phyloP scores from a whole-genome alignment of 73 alveolate species.

The Uronychia binucleata region DNA sequence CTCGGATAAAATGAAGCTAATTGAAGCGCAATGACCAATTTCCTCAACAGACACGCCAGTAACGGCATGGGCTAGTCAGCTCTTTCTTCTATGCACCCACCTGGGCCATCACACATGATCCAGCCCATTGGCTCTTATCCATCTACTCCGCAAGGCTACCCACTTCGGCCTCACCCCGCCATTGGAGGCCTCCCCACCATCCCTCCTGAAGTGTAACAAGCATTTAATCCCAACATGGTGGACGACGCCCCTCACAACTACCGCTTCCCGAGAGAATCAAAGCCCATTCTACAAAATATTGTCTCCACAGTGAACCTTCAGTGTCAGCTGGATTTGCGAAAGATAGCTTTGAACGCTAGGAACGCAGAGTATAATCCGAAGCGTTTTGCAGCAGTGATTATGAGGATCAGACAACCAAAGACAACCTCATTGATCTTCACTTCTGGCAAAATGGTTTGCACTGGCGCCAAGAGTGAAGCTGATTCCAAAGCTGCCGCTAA shows the following conservation, averaged over 20 bases:
- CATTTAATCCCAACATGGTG: background rate
- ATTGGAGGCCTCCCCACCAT: background rate
- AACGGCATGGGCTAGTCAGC: background rate
- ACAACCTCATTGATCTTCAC: conserved; percentile 97
- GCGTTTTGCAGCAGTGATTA: conserved; percentile 98
- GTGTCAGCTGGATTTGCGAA: conserved; percentile 82
- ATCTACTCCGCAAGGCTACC: background rate
- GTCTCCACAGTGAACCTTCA: conserved; percentile 93
- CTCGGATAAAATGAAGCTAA: background rate
- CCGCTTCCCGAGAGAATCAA: background rate
- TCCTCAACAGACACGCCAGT: background rate
- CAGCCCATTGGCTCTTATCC: background rate
- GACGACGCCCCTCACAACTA: background rate
- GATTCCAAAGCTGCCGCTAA: conserved; percentile 90
- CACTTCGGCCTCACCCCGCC: background rate
- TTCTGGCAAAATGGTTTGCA: conserved; percentile 98
- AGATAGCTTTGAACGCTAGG: conserved; percentile 87
- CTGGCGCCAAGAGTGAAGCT: conserved; percentile 98
- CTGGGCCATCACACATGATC: background rate
- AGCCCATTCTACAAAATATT: conserved; percentile 81
- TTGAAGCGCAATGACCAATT: background rate
- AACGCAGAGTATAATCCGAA: conserved; percentile 98
- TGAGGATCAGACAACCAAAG: conserved; percentile 97
- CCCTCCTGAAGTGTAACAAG: background rate
- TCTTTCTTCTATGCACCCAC: background rate